Percentiles rank a stretch among this genome's conserved stretches.
phyloP scores from a whole-genome alignment of 1,139 yeast genomes.

The Suhomyces panamericanus region DNA sequence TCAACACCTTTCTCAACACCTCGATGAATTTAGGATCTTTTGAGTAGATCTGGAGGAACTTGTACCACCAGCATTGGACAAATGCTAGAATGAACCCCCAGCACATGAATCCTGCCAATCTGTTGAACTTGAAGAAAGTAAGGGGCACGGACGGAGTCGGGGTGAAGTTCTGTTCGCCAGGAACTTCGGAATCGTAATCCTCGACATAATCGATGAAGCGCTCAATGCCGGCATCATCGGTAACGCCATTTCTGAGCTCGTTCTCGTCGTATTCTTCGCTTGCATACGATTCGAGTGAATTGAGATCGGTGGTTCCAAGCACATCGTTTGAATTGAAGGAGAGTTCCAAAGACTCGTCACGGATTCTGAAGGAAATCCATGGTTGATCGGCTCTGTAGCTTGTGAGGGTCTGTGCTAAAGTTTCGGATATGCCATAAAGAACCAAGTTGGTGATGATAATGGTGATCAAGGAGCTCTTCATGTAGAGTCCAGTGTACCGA shows the following conservation, averaged over 20 bases:
- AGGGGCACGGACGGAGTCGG: constrained; percentile 20
- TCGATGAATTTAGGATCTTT: constrained; percentile 82
- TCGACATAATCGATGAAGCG: constrained; percentile 41
- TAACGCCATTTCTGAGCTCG: constrained; percentile 21
- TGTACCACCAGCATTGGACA: constrained; percentile 88
- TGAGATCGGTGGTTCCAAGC: constrained; percentile 14
- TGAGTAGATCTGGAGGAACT: constrained; percentile 75
- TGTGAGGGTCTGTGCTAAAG: constrained; percentile 75
- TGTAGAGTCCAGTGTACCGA: constrained; percentile 64
- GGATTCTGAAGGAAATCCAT: constrained; percentile 22
- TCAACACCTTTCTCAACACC: constrained; percentile 79
- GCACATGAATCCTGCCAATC: constrained; percentile 77
- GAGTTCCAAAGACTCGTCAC: constrained; percentile 14
- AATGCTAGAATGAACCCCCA: constrained; percentile 89
- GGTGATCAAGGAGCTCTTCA: constrained; percentile 66
- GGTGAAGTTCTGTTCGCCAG: constrained; percentile 17
- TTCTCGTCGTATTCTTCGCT: constrained; percentile 5
- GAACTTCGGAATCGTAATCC: constrained; percentile 15
- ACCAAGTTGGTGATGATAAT: constrained; percentile 81
- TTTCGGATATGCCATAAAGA: constrained; percentile 84
- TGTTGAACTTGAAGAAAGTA: constrained; percentile 58
- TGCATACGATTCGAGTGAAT: constrained; percentile 20
- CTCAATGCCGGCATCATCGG: constrained; percentile 34
- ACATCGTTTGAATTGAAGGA: constrained; percentile 18
- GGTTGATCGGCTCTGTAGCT: constrained; percentile 32